Evolutionary conservation across 495 filamentous ascomycete genomes (phyloP), one percentile per base, ranked within the genome.

Genomic region (Bombardia bombarda): DNA sequence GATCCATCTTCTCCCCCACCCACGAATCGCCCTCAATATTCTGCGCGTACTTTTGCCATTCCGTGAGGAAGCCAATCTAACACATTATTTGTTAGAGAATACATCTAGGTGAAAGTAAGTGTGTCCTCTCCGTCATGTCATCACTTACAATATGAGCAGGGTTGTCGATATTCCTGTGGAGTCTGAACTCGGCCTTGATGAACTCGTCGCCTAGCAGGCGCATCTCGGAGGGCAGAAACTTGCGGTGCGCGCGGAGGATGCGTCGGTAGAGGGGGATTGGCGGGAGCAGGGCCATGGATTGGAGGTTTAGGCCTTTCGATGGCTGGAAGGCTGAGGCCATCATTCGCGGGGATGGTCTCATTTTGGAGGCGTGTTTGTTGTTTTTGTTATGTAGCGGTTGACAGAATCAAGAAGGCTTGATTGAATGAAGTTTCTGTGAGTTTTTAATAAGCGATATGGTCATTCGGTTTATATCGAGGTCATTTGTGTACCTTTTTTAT

Each of bases 31-130:
- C 88, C 52, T 97, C 92, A 14, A 99, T 56, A 50, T 83, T 77
- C 61, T 98, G 90, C 8, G 86, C 90, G 56, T 97, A 98, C 23
- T 84, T 61, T 58, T 97, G 92, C 92, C 92, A 98, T 64, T 96
- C 89, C 0, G 85, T 90, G 52, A 97, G 69, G 57, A 98, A 98
- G 3, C 92, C 92, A 49, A 96, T 84, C 89, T 94, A 42, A 28
- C 25, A 40, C 1, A 13, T 20, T n/a, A 40, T 23, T 33, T n/a
- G n/a, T n/a, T n/a, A n/a, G n/a, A n/a, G n/a, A n/a, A n/a, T n/a
- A n/a, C n/a, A n/a, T n/a, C n/a, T n/a, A n/a, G n/a, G n/a, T n/a
- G n/a, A n/a, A n/a, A n/a, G n/a, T n/a, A n/a, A n/a, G n/a, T n/a
- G n/a, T n/a, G n/a, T n/a, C n/a, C n/a, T n/a, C n/a, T n/a, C n/a